phyloP scores from a whole-genome alignment of 2,329 filamentous ascomycete genomes.

The Cephalotrichum gorgonifer region DNA sequence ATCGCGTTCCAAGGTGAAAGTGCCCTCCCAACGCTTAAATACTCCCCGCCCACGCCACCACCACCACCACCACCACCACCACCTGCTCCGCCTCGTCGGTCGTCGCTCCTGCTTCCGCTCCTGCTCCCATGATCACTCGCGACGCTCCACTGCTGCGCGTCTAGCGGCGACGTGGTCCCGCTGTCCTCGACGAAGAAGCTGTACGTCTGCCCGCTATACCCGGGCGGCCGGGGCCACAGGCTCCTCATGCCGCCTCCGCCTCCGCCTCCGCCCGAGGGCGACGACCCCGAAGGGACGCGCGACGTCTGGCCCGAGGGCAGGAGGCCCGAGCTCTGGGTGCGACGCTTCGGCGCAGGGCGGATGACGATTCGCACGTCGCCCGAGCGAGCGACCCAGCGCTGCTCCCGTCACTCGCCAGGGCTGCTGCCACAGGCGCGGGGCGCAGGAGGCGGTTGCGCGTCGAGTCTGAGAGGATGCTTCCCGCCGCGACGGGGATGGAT shows the following conservation, averaged over 20 bases:
- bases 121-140: slow-evolving; percentile 15
- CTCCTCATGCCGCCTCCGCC: slow-evolving; percentile 5
- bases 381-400: slow-evolving; percentile 9
- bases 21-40: slow-evolving; percentile 2
- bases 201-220: slow-evolving; percentile 13
- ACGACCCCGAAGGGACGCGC: neutral
- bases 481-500: neutral
- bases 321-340: slow-evolving; percentile 7
- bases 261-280: neutral
- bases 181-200: slow-evolving; percentile 16
- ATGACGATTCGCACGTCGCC: slow-evolving; percentile 21
- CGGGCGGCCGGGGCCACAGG: slow-evolving; percentile 18
- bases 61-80: neutral
- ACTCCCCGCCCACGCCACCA: neutral
- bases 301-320: neutral
- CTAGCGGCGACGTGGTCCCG: slow-evolving; percentile 11
- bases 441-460: neutral
- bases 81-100: neutral
- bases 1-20: slow-evolving; percentile 5
- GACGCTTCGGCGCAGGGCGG: slow-evolving; percentile 12
- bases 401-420: slow-evolving; percentile 1
- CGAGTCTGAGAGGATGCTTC: neutral
- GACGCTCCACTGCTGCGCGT: slow-evolving; percentile 16
- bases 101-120: neutral
- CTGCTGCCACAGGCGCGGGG: neutral